Evolutionary conservation across 176 grass and related monocot species (phyloP).

Genomic region (Zoysia japonica): DNA sequence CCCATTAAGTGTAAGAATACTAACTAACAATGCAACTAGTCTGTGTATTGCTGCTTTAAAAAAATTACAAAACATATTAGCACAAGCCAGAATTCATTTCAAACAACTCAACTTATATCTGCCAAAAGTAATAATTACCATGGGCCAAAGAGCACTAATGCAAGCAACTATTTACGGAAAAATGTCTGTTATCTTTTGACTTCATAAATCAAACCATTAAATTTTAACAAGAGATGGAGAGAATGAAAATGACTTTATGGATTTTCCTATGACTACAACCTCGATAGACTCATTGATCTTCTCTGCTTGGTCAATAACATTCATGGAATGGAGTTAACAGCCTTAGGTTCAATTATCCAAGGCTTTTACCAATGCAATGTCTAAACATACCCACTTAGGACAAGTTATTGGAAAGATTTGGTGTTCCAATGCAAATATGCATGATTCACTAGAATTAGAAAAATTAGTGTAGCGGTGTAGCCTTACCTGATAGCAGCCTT

Average conservation of each 20-base stretch:
- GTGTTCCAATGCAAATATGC: constrained; percentile 9
- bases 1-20: constrained; percentile 7
- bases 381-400: neutral
- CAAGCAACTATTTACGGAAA: neutral
- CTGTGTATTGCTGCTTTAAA: constrained; percentile 20
- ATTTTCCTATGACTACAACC: constrained; percentile 21
- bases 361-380: constrained; percentile 9
- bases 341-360: constrained; percentile 3
- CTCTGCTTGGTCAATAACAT: constrained; percentile 26
- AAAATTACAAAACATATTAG: constrained; percentile 13
- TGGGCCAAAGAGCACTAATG: neutral
- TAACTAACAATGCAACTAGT: neutral
- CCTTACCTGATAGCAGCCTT: constrained; percentile 86
- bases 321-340: neutral
- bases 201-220: neutral
- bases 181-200: neutral
- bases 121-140: constrained; percentile 10
- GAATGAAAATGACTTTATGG: constrained; percentile 19
- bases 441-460: constrained; percentile 27
- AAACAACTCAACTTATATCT: neutral
- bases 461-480: constrained; percentile 3
- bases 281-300: constrained; percentile 7
- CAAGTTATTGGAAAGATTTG: constrained; percentile 19
- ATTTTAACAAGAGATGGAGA: constrained; percentile 5
- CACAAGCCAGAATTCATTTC: constrained; percentile 4